Base-by-base conservation (phyloP, 2,329 filamentous ascomycete species). In the Grosmannia penicillata region DNA sequence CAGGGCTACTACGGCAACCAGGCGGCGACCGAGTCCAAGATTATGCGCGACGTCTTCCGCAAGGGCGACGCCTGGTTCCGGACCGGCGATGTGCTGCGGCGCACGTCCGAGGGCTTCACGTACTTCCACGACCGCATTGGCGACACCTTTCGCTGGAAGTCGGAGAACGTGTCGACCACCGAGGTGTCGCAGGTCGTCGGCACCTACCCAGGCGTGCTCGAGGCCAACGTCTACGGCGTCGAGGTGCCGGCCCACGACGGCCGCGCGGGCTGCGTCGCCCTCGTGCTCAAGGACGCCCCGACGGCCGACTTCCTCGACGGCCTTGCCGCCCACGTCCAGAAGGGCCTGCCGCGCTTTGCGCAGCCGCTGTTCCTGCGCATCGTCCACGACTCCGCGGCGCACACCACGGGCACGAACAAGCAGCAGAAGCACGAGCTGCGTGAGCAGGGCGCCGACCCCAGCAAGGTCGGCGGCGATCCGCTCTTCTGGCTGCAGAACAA, bases 221-320 rank as follows among this genome's bases (percentile, higher is more conserved):
- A 93, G 59, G 80, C 82, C 24, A 93, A 93, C 49, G 85, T 93
- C 22, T 93, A 93, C 51, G 85, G 85, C 27, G 82, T 93, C 3
- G 57, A 74, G 30, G 58, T 93, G 8, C 85, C 85, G 0, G 68
- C 82, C 46, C 83, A 93, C 51, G 85, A 93, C 50, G 85, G 85
- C 15, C 70, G 84, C 21, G 84, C 83, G 0, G 86, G 86, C 3
- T 93, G 86, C 49, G 85, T 32, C 53, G 60, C 37, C 14, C 38
- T 51, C 4, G 43, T 43, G 6, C 57, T 77, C 2, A 54, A 72
- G 6, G 60, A 63, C n/a, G 60, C 55, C 1, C 47, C 54, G n/a
- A 58, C 63, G 2, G 58, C 54, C 4, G 53, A 60, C 2, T 30
- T 46, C 0, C 57, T 87, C 36, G 55, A 58, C n/a, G 72, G 70